Conservation (phyloP, 1,284 basidiomycete genomes). For the Heterobasidion occidentale region DNA sequence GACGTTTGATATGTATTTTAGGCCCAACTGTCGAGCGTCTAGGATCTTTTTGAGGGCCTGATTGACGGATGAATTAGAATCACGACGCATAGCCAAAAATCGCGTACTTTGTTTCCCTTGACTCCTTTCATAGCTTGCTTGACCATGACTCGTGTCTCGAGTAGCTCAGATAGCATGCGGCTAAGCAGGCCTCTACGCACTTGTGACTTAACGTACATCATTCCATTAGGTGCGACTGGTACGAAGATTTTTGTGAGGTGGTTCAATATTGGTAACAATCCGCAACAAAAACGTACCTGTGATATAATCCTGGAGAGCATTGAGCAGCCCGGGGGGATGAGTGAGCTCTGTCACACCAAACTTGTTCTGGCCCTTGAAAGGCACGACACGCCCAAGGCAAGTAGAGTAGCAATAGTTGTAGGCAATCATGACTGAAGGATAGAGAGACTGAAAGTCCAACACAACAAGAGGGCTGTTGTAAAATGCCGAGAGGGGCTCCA, state of each 20-base stretch:
- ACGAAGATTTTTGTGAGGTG: neutral
- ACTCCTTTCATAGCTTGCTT: constrained; percentile 89
- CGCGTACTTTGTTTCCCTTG: constrained; percentile 63
- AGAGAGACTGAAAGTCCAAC: constrained; percentile 93
- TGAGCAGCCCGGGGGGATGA: constrained; percentile 62
- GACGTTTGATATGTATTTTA: constrained; percentile 86
- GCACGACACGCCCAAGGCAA: constrained; percentile 81
- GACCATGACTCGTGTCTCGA: constrained; percentile 97
- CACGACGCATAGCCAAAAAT: neutral
- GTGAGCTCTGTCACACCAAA: constrained; percentile 81
- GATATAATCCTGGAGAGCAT: constrained; percentile 66
- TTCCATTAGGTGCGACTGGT: constrained; percentile 88
- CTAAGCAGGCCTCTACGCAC: constrained; percentile 83
- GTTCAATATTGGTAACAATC: neutral
- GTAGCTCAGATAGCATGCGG: constrained; percentile 88
- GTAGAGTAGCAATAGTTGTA: constrained; percentile 98
- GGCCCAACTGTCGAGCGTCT: constrained; percentile 81
- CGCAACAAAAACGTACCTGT: constrained; percentile 39
- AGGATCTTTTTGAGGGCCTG: constrained; percentile 71
- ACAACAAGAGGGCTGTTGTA: constrained; percentile 90
- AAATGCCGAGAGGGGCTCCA: constrained; percentile 91
- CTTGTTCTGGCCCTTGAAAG: constrained; percentile 85
- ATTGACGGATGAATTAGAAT: neutral
- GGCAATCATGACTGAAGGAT: constrained; percentile 97
- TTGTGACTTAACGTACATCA: constrained; percentile 85